Evolutionary conservation across 1,284 basidiomycete species (phyloP).

Genomic region (Melampsora americana): DNA sequence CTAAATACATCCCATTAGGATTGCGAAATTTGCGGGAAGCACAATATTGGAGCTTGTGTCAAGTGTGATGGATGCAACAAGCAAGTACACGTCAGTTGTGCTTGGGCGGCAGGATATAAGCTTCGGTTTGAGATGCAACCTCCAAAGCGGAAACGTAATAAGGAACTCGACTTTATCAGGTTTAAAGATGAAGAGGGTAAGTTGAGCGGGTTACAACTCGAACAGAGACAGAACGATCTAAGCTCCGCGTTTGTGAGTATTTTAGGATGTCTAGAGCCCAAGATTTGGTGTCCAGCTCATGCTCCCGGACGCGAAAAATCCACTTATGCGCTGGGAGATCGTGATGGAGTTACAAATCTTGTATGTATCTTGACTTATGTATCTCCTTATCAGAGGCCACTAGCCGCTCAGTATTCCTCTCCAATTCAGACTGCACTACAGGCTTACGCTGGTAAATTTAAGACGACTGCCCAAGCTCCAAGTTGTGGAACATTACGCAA

Average conservation of each 20-base stretch:
- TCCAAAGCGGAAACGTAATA: conserved; percentile 31
- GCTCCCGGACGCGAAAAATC: conserved; percentile 10
- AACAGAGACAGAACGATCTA: neutral
- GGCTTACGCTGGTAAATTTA: conserved; percentile 30
- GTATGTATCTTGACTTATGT: neutral
- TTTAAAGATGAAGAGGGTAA: conserved; percentile 37
- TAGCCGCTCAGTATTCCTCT: neutral
- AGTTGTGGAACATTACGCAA: conserved; percentile 32
- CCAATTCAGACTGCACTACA: conserved; percentile 36
- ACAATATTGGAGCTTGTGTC: conserved; percentile 32
- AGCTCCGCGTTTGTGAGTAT: neutral
- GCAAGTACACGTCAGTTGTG: conserved; percentile 41
- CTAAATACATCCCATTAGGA: conserved; percentile 10
- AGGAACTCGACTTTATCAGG: conserved; percentile 26
- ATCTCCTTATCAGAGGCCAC: neutral
- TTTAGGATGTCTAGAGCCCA: conserved; percentile 39
- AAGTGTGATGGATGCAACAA: conserved; percentile 39
- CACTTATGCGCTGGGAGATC: conserved; percentile 19
- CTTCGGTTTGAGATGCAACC: conserved; percentile 42
- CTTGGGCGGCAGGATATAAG: conserved; percentile 42
- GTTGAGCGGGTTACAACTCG: neutral
- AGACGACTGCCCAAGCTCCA: conserved; percentile 28
- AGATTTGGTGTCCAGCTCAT: conserved; percentile 42
- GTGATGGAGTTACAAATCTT: conserved; percentile 36
- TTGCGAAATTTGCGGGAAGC: conserved; percentile 27